phyloP scores from a whole-genome alignment of 805 yeast genomes.

The Kuraishia ogatae region DNA sequence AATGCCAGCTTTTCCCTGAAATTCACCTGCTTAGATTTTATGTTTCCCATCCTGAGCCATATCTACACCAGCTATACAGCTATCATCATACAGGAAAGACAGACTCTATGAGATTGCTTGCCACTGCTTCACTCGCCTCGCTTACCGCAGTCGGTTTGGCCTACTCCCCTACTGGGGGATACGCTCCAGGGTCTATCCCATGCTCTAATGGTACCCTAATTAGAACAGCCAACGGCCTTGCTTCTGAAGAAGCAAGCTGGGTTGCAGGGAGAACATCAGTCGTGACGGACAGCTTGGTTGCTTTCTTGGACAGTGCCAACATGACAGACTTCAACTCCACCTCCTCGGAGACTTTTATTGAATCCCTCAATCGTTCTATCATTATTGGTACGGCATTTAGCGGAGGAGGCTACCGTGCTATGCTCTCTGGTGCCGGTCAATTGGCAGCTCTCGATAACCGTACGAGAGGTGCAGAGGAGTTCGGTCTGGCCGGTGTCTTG shows the following conservation, averaged over 20 bases:
- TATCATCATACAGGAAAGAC: no score
- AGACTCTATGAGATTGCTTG: neutral
- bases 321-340: constrained; percentile 35
- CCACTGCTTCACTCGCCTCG: neutral
- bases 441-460: constrained; percentile 72
- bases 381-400: constrained; percentile 51
- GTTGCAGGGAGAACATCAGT: constrained; percentile 34
- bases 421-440: constrained; percentile 80
- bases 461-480: constrained; percentile 39
- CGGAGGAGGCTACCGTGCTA: constrained; percentile 91
- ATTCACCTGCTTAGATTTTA: no score
- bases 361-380: constrained; percentile 29
- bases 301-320: constrained; percentile 36
- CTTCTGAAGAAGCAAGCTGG: constrained; percentile 44
- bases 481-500: constrained; percentile 64
- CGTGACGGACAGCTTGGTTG: constrained; percentile 34
- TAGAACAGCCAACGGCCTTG: constrained; percentile 40
- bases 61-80: no score
- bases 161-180: constrained; percentile 50
- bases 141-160: constrained; percentile 7
- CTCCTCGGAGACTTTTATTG: constrained; percentile 26
- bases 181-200: constrained; percentile 51
- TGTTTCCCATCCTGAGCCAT: no score
- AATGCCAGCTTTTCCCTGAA: no score
- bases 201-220: constrained; percentile 27